phyloP scores from a whole-genome alignment of 257 asterid species.

The Nicotiana noctiflora region DNA sequence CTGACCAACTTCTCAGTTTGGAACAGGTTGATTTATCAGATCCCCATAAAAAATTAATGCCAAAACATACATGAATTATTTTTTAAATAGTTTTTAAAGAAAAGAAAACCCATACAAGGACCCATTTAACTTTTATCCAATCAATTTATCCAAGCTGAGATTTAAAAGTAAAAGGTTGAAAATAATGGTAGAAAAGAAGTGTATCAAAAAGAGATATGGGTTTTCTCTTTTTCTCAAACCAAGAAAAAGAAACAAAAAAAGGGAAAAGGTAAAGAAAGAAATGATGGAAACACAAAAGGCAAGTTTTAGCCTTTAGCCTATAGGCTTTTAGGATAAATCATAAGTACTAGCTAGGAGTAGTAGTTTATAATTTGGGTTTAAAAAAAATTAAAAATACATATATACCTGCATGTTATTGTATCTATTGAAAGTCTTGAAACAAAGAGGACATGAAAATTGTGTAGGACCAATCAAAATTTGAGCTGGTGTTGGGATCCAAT shows the following conservation, averaged over 20 bases:
- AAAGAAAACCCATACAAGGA: slow-evolving; percentile 31
- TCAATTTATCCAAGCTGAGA: slow-evolving; percentile 22
- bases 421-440: slow-evolving; percentile 70
- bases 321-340: slow-evolving; percentile 12
- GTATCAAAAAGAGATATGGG: slow-evolving; percentile 26
- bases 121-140: slow-evolving; percentile 22
- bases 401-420: slow-evolving; percentile 72
- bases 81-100: not conserved
- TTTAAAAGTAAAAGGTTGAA: slow-evolving; percentile 45
- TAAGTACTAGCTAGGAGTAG: not conserved
- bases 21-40: slow-evolving; percentile 59
- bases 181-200: slow-evolving; percentile 36
- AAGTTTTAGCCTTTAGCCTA: slow-evolving; percentile 10
- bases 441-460: slow-evolving; percentile 61
- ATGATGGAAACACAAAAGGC: slow-evolving; percentile 2
- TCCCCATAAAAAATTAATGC: slow-evolving; percentile 41
- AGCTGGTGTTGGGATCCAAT: slow-evolving; percentile 66
- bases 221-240: slow-evolving; percentile 35
- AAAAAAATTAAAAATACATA: no score
- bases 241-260: slow-evolving; percentile 15
- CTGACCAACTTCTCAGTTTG: slow-evolving; percentile 44
- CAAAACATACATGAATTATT: not conserved
- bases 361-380: not conserved
- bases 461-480: slow-evolving; percentile 66
- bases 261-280: not conserved